Conservation (phyloP, 2,329 filamentous ascomycete genomes). For the Colletotrichum cordylinicola region DNA sequence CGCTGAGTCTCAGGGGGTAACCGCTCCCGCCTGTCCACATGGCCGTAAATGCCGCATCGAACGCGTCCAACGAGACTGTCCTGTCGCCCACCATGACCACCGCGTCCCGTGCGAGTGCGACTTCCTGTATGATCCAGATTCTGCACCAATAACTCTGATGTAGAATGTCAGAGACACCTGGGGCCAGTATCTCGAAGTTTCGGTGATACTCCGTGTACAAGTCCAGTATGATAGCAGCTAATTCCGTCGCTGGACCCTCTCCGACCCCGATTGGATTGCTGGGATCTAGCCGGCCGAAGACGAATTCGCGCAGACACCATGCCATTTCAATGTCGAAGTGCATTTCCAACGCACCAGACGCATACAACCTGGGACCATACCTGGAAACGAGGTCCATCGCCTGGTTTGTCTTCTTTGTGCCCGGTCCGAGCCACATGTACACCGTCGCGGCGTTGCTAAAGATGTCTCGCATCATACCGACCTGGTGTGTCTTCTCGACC, state of each 20-base stretch:
- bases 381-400: not conserved
- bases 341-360: not conserved
- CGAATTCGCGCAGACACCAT: not conserved
- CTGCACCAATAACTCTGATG: conserved; percentile 39
- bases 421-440: conserved; percentile 24
- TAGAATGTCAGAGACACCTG: conserved; percentile 22
- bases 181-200: not conserved
- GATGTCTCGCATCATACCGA: conserved; percentile 24
- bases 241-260: not conserved
- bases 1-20: accelerated
- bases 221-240: not conserved
- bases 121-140: conserved; percentile 37
- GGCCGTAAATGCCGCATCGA: conserved; percentile 1
- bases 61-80: not conserved
- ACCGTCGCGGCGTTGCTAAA: conserved; percentile 21
- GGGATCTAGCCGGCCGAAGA: not conserved
- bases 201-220: conserved; percentile 4
- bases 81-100: conserved; percentile 28
- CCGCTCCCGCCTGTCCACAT: not conserved
- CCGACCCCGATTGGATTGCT: not conserved
- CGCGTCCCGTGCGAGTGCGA: conserved; percentile 26
- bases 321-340: conserved; percentile 9
- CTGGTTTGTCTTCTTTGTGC: not conserved
- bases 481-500: conserved; percentile 24
- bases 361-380: accelerated